These are phyloP conservation scores for Tolypocladium nubicola DNA, from an alignment of 2,329 filamentous ascomycete species.

Conservation along the genomic window DNA sequence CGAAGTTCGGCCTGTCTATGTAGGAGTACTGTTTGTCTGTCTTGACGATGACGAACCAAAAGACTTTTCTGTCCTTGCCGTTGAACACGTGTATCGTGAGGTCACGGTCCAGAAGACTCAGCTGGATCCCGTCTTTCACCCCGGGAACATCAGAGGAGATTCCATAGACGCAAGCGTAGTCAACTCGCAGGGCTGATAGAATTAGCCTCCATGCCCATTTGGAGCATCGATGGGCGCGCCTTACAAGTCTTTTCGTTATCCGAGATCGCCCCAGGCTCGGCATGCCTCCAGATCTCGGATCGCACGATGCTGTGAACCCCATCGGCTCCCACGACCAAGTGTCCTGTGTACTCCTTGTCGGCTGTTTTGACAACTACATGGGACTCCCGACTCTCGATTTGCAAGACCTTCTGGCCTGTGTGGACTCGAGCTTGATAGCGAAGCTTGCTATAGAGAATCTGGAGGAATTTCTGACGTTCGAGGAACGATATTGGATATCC, in stretches of 20 bases:
- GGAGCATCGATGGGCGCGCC: neutral
- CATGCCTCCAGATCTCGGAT: constrained; percentile 13
- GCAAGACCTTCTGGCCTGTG: constrained; percentile 7
- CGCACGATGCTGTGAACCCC: constrained; percentile 26
- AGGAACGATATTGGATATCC: constrained; percentile 22
- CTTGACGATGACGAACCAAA: constrained; percentile 25
- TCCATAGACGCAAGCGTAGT: constrained; percentile 24
- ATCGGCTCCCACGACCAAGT: constrained; percentile 26
- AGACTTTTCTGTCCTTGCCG: constrained; percentile 16
- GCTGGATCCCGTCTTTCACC: constrained; percentile 7
- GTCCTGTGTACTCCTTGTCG: constrained; percentile 19
- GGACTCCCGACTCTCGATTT: constrained; percentile 3
- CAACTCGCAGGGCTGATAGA: constrained; percentile 2
- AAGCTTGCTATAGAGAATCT: constrained; percentile 20
- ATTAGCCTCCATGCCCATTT: neutral
- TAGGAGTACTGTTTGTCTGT: constrained; percentile 2
- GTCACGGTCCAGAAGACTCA: constrained; percentile 12
- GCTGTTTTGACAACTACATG: constrained; percentile 16
- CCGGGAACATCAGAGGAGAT: constrained; percentile 17
- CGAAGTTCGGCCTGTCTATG: neutral
- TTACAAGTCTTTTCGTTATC: constrained; percentile 6
- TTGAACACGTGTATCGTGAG: constrained; percentile 16
- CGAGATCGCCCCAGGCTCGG: constrained; percentile 11
- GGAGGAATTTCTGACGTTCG: constrained; percentile 22
- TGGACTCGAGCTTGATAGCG: constrained; percentile 14